Conservation (phyloP, 2,329 filamentous ascomycete genomes). For the Xylaria sp. region DNA sequence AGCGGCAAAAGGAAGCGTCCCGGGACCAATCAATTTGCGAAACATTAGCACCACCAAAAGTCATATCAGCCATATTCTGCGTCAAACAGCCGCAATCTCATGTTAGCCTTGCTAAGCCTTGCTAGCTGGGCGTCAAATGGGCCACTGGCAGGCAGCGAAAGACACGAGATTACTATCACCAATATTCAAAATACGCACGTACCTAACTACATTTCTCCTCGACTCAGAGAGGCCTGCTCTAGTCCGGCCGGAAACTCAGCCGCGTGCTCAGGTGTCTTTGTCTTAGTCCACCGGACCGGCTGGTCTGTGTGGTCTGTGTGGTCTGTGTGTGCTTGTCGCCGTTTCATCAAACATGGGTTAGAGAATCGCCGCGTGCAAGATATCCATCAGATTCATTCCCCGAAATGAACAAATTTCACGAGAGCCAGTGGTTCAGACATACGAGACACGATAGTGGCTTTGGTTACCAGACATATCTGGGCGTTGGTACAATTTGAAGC, state of each 20-base stretch:
- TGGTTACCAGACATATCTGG: too few species aligned
- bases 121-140: slow-evolving; percentile 17
- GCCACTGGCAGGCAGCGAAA: slow-evolving; percentile 10
- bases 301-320: background rate
- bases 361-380: background rate
- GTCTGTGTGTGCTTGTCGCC: background rate
- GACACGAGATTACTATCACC: too few species aligned
- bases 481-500: too few species aligned
- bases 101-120: background rate
- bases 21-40: slow-evolving; percentile 14
- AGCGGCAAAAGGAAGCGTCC: slow-evolving; percentile 6
- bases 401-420: background rate
- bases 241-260: background rate
- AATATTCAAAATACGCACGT: too few species aligned
- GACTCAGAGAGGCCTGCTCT: background rate
- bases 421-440: too few species aligned
- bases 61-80: background rate
- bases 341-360: background rate
- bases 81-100: background rate
- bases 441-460: too few species aligned
- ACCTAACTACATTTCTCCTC: background rate
- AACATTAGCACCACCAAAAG: slow-evolving; percentile 8
- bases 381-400: background rate
- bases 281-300: background rate
- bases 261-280: background rate